Evolutionary conservation across 2,329 filamentous ascomycete species (phyloP), one percentile per base, ranked within the genome.

Genomic region (Fusarium tanahbumbuense): DNA sequence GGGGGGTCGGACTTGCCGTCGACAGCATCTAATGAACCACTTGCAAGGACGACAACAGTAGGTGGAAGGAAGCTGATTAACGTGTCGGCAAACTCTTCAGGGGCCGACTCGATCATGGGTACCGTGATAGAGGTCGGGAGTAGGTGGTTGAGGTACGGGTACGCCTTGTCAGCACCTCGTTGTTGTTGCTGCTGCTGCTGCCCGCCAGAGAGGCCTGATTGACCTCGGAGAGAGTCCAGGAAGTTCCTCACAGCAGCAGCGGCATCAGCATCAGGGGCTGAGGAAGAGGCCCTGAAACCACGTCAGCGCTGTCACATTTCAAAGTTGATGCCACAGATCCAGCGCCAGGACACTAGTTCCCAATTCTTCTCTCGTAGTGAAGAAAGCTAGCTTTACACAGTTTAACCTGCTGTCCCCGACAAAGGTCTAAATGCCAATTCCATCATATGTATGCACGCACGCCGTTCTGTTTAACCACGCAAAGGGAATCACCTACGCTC

Each of bases 401-500:
- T 72, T 71, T 76, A 75, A 73, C 60, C 67, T 69, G 65, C 55
- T 71, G 69, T 64, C 64, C 67, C 67, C 72, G 65, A 67, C 56
- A 56, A 64, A 68, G 61, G 62, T 61, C 60, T 54, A 68, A 58
- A 66, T 63, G 68, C 61, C 65, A 67, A 66, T 64, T 62, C 69
- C 73, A 65, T 68, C 59, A 46, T 56, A 59, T 71, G 65, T 56
- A 59, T 71, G 67, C 58, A 45, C 53, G 68, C 69, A 67, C 63
- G 68, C 71, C 71, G 60, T 71, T 70, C 65, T 60, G 52, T 72
- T 72, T 46, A 72, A 68, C 75, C 72, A 75, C 64, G 75, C 71
- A 76, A 77, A 73, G 74, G 77, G 75, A 73, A 72, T 78, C 64
- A 99, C 97, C 95, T 98, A 99, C 96, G 95, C 96, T 98, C 96